Conservation (phyloP, 257 asterid species). For the Nicotiana knightiana region DNA sequence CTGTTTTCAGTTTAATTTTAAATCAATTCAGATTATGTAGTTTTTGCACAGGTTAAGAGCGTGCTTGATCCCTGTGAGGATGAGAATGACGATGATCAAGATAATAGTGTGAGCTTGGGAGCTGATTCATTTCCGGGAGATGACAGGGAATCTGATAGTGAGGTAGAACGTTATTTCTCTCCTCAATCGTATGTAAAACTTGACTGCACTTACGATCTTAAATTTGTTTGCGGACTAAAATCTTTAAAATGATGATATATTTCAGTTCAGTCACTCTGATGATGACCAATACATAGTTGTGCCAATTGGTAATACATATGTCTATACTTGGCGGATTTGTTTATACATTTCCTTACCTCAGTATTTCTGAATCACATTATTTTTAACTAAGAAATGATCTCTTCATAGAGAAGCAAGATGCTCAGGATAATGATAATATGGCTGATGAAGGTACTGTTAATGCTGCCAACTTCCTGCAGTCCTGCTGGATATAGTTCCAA, state of each 20-base stretch:
- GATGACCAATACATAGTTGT: conserved; percentile 69
- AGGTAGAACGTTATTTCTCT: conserved; percentile 38
- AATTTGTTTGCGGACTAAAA: conserved; percentile 10
- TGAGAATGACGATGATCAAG: conserved; percentile 63
- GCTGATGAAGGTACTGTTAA: conserved; percentile 48
- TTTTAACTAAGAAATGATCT: conserved; percentile 2
- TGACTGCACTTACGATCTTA: not conserved
- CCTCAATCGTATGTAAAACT: not conserved
- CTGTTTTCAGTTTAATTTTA: conserved; percentile 11
- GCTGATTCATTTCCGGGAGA: conserved; percentile 50
- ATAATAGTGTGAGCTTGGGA: conserved; percentile 54
- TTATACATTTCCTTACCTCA: not conserved
- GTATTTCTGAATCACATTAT: conserved; percentile 10
- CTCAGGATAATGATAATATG: conserved; percentile 34
- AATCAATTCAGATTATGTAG: conserved; percentile 2
- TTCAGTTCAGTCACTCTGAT: conserved; percentile 69
- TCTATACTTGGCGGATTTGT: not conserved
- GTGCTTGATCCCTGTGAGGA: conserved; percentile 95
- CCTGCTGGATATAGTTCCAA: not conserved
- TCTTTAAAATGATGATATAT: conserved; percentile 9
- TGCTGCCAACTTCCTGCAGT: not conserved
- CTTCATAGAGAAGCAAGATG: conserved; percentile 42
- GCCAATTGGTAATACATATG: conserved; percentile 44
- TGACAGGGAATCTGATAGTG: conserved; percentile 65
- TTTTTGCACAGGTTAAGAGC: conserved; percentile 71